These are phyloP conservation scores for Eucalyptus globulus DNA, from an alignment of 345 rosid species.

Conservation along the genomic window DNA sequence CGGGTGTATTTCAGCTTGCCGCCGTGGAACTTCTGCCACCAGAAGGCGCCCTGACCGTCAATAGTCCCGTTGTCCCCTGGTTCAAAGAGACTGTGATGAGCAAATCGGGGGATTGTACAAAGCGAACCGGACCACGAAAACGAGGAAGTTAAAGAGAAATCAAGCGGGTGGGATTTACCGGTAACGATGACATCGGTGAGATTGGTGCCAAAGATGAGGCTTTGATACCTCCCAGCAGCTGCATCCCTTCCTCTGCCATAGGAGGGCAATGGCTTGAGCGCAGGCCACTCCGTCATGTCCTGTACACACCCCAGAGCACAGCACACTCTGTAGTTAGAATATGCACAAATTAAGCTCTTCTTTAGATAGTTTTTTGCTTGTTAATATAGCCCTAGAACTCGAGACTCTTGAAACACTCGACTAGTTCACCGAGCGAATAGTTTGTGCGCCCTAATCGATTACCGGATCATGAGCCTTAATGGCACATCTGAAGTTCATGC, in stretches of 20 bases:
- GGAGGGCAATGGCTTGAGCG: constrained; percentile 67
- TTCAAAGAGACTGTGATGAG: not conserved
- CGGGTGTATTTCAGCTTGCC: constrained; percentile 78
- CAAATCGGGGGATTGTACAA: not conserved
- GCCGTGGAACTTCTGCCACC: constrained; percentile 87
- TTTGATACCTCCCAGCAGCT: constrained; percentile 67
- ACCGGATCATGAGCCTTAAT: not conserved
- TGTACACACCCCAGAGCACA: not conserved
- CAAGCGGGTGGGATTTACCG: constrained; percentile 9
- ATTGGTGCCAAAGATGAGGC: constrained; percentile 78
- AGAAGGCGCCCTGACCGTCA: constrained; percentile 82
- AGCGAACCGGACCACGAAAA: not conserved
- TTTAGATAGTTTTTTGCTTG: not conserved
- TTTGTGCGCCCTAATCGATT: not conserved
- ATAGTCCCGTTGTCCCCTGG: constrained; percentile 79
- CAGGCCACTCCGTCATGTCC: constrained; percentile 65
- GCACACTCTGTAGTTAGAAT: not conserved
- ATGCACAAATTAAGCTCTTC: not conserved
- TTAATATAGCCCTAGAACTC: not conserved
- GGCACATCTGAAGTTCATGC: not conserved
- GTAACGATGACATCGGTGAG: constrained; percentile 81
- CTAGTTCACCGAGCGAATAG: not conserved
- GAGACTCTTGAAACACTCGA: not conserved
- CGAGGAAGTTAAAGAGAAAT: not conserved
- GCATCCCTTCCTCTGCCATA: constrained; percentile 96